Evolutionary conservation across 2,329 filamentous ascomycete species (phyloP), one percentile per base, ranked within the genome.

Genomic region (Metarhizium robertsii): DNA sequence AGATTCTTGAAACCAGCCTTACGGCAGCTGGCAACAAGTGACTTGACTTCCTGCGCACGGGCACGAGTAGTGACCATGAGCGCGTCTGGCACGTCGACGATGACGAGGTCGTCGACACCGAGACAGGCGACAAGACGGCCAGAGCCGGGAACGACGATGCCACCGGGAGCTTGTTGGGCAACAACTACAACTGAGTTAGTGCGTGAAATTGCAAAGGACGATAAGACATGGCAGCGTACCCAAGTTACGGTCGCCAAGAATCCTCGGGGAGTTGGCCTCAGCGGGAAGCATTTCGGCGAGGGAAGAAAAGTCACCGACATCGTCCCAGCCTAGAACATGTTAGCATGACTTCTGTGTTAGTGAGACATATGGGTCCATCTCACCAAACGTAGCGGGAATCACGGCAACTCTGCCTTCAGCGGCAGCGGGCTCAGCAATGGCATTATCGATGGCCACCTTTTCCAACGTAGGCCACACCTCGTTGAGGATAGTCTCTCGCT

Each of bases 281-380:
- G 62, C 61, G 34, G 62, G 62, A 53, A 64, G 59, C 62, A 64
- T 64, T 53, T 64, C 62, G 2, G 62, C 59, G 36, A 64, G 54
- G 16, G 62, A 64, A 8, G 62, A 64, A 45, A 64, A 64, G 56
- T 64, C 62, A 59, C 62, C 62, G 29, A 64, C 62, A 54, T 64
- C 62, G 38, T 64, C 62, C 62, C 62, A 64, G 58, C 62, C 61
- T 61, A 20, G 4, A 11, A 7, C 43, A 25, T 30, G 52, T 59
- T 45, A 60, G 58, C 13, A 53, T 29, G 4, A 10, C 34, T 20
- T 18, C 8, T 6, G 51, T 7, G 16, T 30, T 30, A 8, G 11
- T 48, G 20, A 14, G 1, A 8, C 10, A 14, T 14, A 30, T 8
- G 25, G 20, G 1, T 1, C 7, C 13, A n/a, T 45, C 50, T 50